These are phyloP conservation scores for Avena atlantica DNA, from an alignment of 176 grass and related monocot genomes.

Conservation along the genomic window DNA sequence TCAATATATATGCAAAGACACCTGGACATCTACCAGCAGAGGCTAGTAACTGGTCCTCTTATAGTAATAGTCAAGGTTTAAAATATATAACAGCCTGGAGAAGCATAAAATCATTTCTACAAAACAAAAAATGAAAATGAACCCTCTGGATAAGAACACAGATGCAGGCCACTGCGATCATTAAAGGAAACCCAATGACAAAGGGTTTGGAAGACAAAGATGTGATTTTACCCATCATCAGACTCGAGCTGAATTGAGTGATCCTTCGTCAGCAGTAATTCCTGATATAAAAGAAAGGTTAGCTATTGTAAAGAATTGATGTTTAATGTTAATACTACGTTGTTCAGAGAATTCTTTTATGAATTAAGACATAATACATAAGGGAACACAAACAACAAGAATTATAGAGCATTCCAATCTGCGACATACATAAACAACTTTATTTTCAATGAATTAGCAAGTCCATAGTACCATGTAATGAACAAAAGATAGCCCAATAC, in stretches of 20 bases:
- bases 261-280: conserved; percentile 79
- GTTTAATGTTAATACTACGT: conserved; percentile 13
- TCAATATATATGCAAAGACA: conserved; percentile 16
- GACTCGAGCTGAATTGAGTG: conserved; percentile 60
- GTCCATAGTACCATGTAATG: background rate
- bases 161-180: background rate
- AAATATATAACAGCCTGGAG: conserved; percentile 7
- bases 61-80: conserved; percentile 14
- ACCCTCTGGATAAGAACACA: conserved; percentile 27
- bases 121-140: background rate
- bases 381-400: conserved; percentile 23
- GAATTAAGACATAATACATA: conserved; percentile 8
- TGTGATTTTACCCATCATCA: conserved; percentile 69
- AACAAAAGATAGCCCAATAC: background rate
- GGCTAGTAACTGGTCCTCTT: background rate
- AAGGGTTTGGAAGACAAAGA: conserved; percentile 32
- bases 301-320: conserved; percentile 13
- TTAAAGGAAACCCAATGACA: background rate
- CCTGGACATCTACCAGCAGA: background rate
- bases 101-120: conserved; percentile 9
- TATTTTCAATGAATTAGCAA: conserved; percentile 19
- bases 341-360: background rate
- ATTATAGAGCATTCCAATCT: background rate
- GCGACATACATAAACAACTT: background rate
- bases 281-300: conserved; percentile 63